A percentile compares a stretch with the other conserved stretches of the same genome.
These are phyloP conservation scores for Podospora tetraspora DNA, from an alignment of 495 filamentous ascomycete species.

Conservation along the genomic window DNA sequence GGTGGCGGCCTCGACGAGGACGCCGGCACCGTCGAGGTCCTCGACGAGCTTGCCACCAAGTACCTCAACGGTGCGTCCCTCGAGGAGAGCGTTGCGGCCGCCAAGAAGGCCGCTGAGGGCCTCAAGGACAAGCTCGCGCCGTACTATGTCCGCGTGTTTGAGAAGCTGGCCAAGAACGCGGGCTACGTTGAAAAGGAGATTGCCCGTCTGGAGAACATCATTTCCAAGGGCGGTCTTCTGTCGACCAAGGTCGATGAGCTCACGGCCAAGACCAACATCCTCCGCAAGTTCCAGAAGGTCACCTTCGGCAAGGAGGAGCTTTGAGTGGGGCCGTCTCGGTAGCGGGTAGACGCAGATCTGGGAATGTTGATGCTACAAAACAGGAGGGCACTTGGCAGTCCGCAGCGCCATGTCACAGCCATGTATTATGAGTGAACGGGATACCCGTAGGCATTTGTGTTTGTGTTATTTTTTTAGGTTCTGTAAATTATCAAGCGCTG, in stretches of 20 bases:
- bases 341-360: not conserved
- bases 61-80: slow-evolving; percentile 54
- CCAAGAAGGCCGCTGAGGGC: slow-evolving; percentile 61
- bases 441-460: not conserved
- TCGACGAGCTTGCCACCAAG: slow-evolving; percentile 70
- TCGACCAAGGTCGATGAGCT: slow-evolving; percentile 87
- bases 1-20: slow-evolving; percentile 75
- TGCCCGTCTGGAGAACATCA: slow-evolving; percentile 67
- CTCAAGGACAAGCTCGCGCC: slow-evolving; percentile 79
- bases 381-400: not conserved
- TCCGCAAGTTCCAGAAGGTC: slow-evolving; percentile 61
- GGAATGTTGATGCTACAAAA: not conserved
- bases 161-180: slow-evolving; percentile 71
- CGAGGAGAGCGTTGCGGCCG: slow-evolving; percentile 55
- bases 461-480: not conserved
- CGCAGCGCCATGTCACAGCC: not conserved
- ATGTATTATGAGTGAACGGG: not conserved
- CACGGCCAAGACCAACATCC: slow-evolving; percentile 78
- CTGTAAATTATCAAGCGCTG: not conserved
- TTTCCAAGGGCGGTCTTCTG: slow-evolving; percentile 80
- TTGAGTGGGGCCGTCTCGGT: slow-evolving; percentile 33
- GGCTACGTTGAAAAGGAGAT: slow-evolving; percentile 84
- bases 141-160: slow-evolving; percentile 88
- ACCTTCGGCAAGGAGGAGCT: slow-evolving; percentile 60
- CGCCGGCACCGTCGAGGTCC: slow-evolving; percentile 73